Evolutionary conservation across 139 green algal genomes (phyloP), one percentile per base, ranked within the genome.

Genomic region (Picochlorum sp.): DNA sequence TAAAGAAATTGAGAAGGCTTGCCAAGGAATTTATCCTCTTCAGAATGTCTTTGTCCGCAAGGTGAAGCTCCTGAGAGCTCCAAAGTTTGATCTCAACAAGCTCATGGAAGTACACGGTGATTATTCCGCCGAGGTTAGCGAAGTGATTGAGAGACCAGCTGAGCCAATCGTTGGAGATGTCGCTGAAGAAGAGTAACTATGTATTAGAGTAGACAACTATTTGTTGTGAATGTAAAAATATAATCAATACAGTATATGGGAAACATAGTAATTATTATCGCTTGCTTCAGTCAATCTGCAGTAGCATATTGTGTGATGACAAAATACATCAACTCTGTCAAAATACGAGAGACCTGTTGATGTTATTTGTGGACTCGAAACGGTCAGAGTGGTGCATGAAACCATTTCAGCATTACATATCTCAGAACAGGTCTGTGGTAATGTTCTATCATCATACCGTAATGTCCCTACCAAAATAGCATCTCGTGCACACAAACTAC

Each of bases 101-200:
- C 87, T 99, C 38, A 97, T 99, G 91, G 94, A 99, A 84, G 93
- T 98, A 62, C 89, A 97, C 78, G 85, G 84, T 49, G 88, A 95
- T 80, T 95, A 92, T 79, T 78, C 57, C 31, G 80, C 77, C 51
- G 87, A 94, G 67, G 84, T 69, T 15, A 65, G 65, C 50, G 57
- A 70, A 41, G 66, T 71, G 60, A 49, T 81, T 20, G 73, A 81
- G 45, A 66, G 73, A 18, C 69, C 73, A n/a, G 67, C 61, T 16
- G 73, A 81, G 63, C 51, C 51, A 14, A 61, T 72, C 23, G 60
- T 68, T 45, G 59, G 57, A 45, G 54, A 60, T 47, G 66, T 63
- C 11, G 49, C 67, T 51, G 71, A 76, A 65, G 65, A 67, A 51
- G 50, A 37, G 13, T 41, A 41, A 41, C 8, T 41, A 41, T 41